A percentile compares a stretch with the other conserved stretches of the same genome.
Conservation (phyloP, 2,329 filamentous ascomycete species). For the Cytospora chrysosperma region DNA sequence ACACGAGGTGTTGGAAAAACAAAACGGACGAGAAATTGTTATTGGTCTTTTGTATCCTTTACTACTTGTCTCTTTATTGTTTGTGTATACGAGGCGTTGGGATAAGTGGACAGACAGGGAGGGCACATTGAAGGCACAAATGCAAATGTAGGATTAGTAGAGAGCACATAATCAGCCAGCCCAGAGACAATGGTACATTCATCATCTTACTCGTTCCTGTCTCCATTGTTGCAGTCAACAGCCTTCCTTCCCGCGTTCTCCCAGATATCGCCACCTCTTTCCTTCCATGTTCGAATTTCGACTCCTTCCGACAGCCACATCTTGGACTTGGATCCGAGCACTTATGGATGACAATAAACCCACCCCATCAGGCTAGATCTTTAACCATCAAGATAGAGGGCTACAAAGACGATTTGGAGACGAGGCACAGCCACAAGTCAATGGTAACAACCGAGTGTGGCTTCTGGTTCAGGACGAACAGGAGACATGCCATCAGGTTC, state of each 20-base stretch:
- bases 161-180: background rate
- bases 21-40: constrained; percentile 16
- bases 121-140: background rate
- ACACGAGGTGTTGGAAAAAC: background rate
- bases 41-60: constrained; percentile 31
- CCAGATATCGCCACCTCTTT: background rate
- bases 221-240: background rate
- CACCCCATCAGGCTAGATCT: background rate
- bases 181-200: background rate
- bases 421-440: background rate
- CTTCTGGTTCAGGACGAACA: too few species aligned
- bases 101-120: background rate
- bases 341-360: background rate
- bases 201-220: background rate
- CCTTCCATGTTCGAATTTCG: background rate
- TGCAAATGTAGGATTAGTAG: background rate
- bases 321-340: background rate
- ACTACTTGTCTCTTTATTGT: background rate
- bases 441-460: background rate
- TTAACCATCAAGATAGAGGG: background rate
- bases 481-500: too few species aligned
- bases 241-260: background rate
- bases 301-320: background rate
- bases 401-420: background rate
- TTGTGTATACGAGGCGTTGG: background rate